Conservation (phyloP, 1,139 yeast genomes). For the Blastobotrys serpentis region DNA sequence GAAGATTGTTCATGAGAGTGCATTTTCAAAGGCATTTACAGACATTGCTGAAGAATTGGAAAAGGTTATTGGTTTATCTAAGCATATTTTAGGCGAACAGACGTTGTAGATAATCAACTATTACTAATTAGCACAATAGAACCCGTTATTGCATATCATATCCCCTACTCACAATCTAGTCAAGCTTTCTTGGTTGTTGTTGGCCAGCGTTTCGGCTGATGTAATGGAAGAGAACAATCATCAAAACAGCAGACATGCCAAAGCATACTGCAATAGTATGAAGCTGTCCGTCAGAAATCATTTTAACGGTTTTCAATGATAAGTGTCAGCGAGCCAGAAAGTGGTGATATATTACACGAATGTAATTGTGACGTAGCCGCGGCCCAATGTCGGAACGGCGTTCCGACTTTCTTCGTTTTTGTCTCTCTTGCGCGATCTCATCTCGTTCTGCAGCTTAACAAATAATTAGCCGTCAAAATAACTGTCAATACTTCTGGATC, state of each 20-base stretch:
- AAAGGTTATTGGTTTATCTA: conserved; percentile 40
- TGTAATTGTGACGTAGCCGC: too few relatives aligned
- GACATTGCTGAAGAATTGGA: conserved; percentile 47
- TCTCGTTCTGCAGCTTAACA: too few relatives aligned
- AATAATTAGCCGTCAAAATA: too few relatives aligned
- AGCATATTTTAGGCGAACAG: conserved; percentile 49
- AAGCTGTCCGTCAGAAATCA: conserved; percentile 82
- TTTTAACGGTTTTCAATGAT: too few relatives aligned
- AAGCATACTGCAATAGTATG: conserved; percentile 71
- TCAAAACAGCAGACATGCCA: conserved; percentile 68
- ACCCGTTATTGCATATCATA: too few relatives aligned
- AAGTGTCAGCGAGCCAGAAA: too few relatives aligned
- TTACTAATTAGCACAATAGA: too few relatives aligned
- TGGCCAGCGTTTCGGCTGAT: conserved; percentile 32
- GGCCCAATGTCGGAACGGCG: neutral
- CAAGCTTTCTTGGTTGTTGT: neutral
- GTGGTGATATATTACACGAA: too few relatives aligned
- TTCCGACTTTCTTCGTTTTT: neutral
- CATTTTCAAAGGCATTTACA: conserved; percentile 50
- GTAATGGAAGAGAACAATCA: conserved; percentile 69
- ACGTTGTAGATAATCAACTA: conserved; percentile 10
- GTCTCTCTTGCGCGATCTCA: too few relatives aligned
- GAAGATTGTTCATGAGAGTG: conserved; percentile 51
- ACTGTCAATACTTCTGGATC: neutral
- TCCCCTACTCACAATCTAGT: neutral